phyloP scores from a whole-genome alignment of 768 basidiomycete species.

The Tremella fuciformis region DNA sequence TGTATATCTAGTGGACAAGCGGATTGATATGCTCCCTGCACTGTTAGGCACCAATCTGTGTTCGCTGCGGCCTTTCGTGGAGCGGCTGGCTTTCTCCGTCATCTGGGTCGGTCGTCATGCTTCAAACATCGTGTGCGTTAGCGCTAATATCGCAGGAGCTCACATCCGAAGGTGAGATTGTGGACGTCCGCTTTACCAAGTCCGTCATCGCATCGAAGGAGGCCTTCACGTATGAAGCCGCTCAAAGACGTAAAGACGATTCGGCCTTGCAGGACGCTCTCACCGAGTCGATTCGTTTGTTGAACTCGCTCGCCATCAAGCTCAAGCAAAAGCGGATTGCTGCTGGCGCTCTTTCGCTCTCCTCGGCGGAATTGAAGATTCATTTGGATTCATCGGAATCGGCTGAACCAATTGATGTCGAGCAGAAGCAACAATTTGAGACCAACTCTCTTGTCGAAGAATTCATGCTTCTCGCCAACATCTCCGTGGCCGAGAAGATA shows the following conservation, averaged over 20 bases:
- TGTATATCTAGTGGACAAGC: constrained; percentile 96
- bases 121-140: background rate
- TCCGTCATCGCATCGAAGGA: constrained; percentile 95
- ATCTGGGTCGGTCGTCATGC: constrained; percentile 69
- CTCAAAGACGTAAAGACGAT: constrained; percentile 90
- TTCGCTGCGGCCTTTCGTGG: constrained; percentile 85
- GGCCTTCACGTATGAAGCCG: constrained; percentile 95
- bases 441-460: constrained; percentile 97
- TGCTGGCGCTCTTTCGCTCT: constrained; percentile 94
- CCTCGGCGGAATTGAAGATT: constrained; percentile 97
- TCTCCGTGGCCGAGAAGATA: constrained; percentile 85
- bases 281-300: constrained; percentile 78
- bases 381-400: constrained; percentile 89
- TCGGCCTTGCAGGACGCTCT: constrained; percentile 75
- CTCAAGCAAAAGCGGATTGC: constrained; percentile 82
- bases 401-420: constrained; percentile 92
- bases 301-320: constrained; percentile 81
- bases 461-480: constrained; percentile 97
- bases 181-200: constrained; percentile 86
- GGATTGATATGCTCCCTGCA: constrained; percentile 95
- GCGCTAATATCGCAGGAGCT: constrained; percentile 64
- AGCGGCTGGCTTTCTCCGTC: constrained; percentile 88
- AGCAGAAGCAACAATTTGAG: constrained; percentile 86
- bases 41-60: constrained; percentile 94
- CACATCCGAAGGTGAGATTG: constrained; percentile 80